Conservation (phyloP, 768 basidiomycete genomes). For the Tylopilus sp. region DNA sequence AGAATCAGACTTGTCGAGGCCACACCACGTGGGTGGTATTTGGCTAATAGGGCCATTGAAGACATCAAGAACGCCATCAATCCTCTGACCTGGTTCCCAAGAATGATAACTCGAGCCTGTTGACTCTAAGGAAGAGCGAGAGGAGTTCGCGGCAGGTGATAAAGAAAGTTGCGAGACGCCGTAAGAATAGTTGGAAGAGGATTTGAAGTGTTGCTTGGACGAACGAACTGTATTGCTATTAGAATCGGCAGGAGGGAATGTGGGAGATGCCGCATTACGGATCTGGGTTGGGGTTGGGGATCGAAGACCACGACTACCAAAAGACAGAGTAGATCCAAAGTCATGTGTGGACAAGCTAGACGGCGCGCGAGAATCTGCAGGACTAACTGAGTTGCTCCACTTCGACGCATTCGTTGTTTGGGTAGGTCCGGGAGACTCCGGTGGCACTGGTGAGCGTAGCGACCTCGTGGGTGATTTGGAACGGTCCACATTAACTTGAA, state of each 20-base stretch:
- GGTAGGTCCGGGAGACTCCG: slow-evolving; percentile 56
- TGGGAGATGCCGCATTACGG: slow-evolving; percentile 50
- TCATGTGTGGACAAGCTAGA: slow-evolving; percentile 51
- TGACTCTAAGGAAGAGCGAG: slow-evolving; percentile 76
- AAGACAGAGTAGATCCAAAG: slow-evolving; percentile 43
- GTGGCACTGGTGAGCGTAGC: slow-evolving; percentile 52
- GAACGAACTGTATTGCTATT: slow-evolving; percentile 45
- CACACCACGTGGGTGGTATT: slow-evolving; percentile 61
- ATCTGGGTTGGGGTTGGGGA: slow-evolving; percentile 71
- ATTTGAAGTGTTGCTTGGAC: slow-evolving; percentile 48
- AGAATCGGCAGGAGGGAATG: slow-evolving; percentile 34
- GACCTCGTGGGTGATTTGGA: slow-evolving; percentile 46
- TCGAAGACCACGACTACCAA: slow-evolving; percentile 41
- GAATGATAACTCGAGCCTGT: slow-evolving; percentile 86
- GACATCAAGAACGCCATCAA: slow-evolving; percentile 50
- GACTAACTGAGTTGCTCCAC: slow-evolving; percentile 31
- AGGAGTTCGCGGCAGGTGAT: slow-evolving; percentile 69
- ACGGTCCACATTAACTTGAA: slow-evolving; percentile 28
- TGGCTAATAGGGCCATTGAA: slow-evolving; percentile 49
- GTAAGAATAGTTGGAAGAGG: slow-evolving; percentile 50
- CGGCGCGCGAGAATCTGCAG: slow-evolving; percentile 39
- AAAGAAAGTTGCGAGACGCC: slow-evolving; percentile 59
- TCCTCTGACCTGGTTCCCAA: slow-evolving; percentile 57
- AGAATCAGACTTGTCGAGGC: slow-evolving; percentile 52
- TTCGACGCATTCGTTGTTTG: slow-evolving; percentile 19